phyloP scores from a whole-genome alignment of 768 basidiomycete genomes.

The Roridomyces roridus region DNA sequence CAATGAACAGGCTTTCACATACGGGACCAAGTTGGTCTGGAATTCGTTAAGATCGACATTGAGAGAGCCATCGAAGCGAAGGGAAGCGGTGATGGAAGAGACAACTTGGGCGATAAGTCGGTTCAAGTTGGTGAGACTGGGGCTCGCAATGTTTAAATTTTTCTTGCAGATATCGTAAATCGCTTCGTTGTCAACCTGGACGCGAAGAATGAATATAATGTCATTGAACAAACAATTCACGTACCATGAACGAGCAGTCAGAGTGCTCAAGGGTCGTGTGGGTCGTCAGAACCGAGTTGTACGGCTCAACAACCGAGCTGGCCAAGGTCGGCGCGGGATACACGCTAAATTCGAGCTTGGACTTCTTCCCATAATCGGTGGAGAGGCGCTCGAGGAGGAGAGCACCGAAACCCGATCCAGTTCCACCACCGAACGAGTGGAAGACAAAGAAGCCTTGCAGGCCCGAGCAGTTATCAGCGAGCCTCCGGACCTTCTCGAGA shows the following conservation, averaged over 20 bases:
- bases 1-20: conserved; percentile 50
- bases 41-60: conserved; percentile 99
- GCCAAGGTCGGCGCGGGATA: conserved; percentile 94
- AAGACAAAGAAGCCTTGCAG: conserved; percentile 99
- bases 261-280: conserved; percentile 99
- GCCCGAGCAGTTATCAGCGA: conserved; percentile 96
- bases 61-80: conserved; percentile 96
- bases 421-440: conserved; percentile 99
- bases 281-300: conserved; percentile 96
- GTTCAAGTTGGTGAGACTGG: conserved; percentile 94
- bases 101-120: conserved; percentile 98
- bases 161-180: conserved; percentile 99
- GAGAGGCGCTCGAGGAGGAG: conserved; percentile 95
- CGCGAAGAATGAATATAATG: conserved; percentile 4
- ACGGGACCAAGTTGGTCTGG: conserved; percentile 99
- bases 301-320: conserved; percentile 96
- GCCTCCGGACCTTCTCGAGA: conserved; percentile 92
- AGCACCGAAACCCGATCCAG: conserved; percentile 97
- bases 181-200: conserved; percentile 84
- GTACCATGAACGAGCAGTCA: conserved; percentile 98
- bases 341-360: conserved; percentile 97
- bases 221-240: conserved; percentile 22
- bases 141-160: conserved; percentile 82
- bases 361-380: conserved; percentile 98
- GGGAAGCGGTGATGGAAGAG: conserved; percentile 95